Percentiles rank a stretch among this genome's conserved stretches.
Evolutionary conservation across 176 grass and related monocot species (phyloP).

Genomic region (Ampelocalamus luodianensis): DNA sequence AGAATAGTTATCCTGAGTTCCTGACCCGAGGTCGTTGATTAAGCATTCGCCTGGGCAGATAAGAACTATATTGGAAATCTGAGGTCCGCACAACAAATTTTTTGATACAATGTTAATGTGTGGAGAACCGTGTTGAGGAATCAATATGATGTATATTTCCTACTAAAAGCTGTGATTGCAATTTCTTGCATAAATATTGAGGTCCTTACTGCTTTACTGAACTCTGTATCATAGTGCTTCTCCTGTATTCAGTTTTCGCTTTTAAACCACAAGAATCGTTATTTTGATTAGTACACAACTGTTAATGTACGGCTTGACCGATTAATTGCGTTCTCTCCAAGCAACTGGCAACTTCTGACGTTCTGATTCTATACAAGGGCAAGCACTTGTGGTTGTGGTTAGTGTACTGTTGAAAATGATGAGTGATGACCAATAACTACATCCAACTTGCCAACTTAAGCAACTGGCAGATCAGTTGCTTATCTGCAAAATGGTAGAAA

Average conservation of each 20-base stretch:
- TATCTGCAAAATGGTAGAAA: neutral
- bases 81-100: slow-evolving; percentile 30
- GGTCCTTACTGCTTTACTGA: neutral
- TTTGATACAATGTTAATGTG: slow-evolving; percentile 25
- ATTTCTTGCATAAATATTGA: slow-evolving; percentile 23
- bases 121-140: slow-evolving; percentile 20
- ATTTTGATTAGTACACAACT: neutral
- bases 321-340: neutral
- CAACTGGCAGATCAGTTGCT: neutral
- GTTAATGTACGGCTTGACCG: neutral
- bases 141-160: slow-evolving; percentile 26
- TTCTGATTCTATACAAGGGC: neutral
- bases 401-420: neutral
- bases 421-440: neutral
- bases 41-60: slow-evolving; percentile 93
- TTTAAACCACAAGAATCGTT: slow-evolving; percentile 8
- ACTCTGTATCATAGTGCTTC: slow-evolving; percentile 32
- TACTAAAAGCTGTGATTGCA: neutral
- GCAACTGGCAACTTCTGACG: no score
- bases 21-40: slow-evolving; percentile 74
- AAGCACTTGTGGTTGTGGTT: neutral
- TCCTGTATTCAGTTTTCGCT: neutral
- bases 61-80: slow-evolving; percentile 92
- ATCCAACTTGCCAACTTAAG: neutral
- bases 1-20: slow-evolving; percentile 94